These are phyloP conservation scores for Paramyrothecium roridum DNA, from an alignment of 2,329 filamentous ascomycete species.

Conservation along the genomic window DNA sequence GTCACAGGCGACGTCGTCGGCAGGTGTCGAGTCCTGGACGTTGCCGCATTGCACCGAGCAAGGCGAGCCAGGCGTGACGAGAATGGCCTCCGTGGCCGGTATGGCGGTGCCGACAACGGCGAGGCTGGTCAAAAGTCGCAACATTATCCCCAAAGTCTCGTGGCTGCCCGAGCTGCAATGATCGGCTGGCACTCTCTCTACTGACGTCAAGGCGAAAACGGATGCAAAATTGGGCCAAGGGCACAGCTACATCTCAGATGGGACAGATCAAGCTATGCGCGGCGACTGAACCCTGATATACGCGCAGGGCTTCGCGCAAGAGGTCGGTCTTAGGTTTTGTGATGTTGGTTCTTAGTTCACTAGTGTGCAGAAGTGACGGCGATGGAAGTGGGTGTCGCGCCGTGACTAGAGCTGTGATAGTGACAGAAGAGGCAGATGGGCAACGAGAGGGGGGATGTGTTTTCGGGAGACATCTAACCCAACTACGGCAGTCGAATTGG, in stretches of 20 bases:
- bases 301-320: background rate
- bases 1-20: slow-evolving; percentile 46
- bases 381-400: background rate
- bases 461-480: background rate
- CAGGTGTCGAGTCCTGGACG: slow-evolving; percentile 40
- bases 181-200: too few species aligned
- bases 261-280: background rate
- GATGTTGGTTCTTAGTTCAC: background rate
- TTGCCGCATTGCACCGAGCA: slow-evolving; percentile 53
- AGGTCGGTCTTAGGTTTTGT: background rate
- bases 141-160: slow-evolving; percentile 4
- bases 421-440: background rate
- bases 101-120: slow-evolving; percentile 12
- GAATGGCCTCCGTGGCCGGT: slow-evolving; percentile 25
- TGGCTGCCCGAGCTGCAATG: background rate
- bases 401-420: background rate
- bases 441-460: background rate
- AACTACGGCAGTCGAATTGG: background rate
- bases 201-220: background rate
- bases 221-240: background rate
- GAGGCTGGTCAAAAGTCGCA: slow-evolving; percentile 13
- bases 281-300: background rate
- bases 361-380: background rate
- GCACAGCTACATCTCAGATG: background rate
- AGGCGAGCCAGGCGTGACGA: slow-evolving; percentile 44